phyloP scores from a whole-genome alignment of 768 basidiomycete genomes.

The Trametopsis cervina region DNA sequence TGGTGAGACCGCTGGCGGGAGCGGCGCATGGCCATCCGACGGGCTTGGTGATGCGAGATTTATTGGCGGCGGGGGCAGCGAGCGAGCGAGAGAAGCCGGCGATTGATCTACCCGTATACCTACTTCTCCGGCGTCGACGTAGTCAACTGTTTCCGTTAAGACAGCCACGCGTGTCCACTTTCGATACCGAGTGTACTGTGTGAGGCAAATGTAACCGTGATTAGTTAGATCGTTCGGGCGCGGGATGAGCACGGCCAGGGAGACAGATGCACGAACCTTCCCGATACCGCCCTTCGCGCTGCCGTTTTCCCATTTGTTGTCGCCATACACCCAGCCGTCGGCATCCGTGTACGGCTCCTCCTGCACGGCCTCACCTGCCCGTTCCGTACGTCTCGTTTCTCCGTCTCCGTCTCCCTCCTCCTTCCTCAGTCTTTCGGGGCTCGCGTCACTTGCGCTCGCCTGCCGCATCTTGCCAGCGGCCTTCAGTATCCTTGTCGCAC shows the following conservation, averaged over 20 bases:
- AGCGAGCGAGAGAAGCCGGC: not conserved
- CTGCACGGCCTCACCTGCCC: constrained; percentile 25
- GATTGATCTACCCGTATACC: constrained; percentile 20
- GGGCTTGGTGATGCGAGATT: not conserved
- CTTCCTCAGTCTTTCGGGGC: constrained; percentile 6
- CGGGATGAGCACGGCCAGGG: too few relatives aligned
- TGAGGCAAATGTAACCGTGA: not conserved
- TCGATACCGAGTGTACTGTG: constrained; percentile 75
- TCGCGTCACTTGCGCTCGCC: constrained; percentile 26
- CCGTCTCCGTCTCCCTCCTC: constrained; percentile 10
- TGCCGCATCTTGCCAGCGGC: constrained; percentile 43
- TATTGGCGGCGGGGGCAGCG: not conserved
- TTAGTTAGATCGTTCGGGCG: constrained; percentile 1
- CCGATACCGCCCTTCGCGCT: constrained; percentile 78
- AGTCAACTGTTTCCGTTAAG: constrained; percentile 64
- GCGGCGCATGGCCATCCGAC: not conserved
- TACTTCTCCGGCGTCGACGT: constrained; percentile 30
- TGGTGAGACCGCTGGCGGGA: not conserved
- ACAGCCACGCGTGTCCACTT: constrained; percentile 84
- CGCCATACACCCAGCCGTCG: constrained; percentile 91
- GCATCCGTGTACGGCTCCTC: constrained; percentile 63
- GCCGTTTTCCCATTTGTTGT: constrained; percentile 90
- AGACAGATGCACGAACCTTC: constrained; percentile 41
- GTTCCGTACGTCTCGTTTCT: constrained; percentile 28
- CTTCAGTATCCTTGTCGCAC: constrained; percentile 35